Evolutionary conservation across 140 eudicot species (phyloP), one percentile per base, ranked within the genome.

Genomic region (Cichorium intybus): DNA sequence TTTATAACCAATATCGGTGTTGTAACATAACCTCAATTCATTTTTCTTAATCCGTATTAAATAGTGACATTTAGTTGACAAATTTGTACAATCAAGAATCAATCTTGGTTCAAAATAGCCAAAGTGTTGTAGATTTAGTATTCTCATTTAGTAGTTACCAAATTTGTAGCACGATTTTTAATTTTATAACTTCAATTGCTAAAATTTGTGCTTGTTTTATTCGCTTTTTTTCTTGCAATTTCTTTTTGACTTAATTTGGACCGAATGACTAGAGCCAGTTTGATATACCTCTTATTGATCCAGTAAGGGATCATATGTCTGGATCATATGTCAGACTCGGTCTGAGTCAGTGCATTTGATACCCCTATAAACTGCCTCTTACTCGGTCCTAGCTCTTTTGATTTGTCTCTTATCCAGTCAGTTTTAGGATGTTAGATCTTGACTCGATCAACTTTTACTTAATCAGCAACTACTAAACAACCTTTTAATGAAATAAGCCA

Each of bases 111-210:
- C 24, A 53, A 66, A 66, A 23, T 59, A 60, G 51, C 62, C 65
- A 59, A 56, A 51, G 54, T 68, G 64, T 73, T 79, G 69, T 74
- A 68, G 71, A 65, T 55, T 29, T 72, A 65, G 62, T 46, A 60
- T 76, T 50, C 46, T 4, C 57, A 52, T 80, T 37, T 53, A 46
- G 56, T 27, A 62, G 51, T 59, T 52, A 56, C 50, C 24, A 68
- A 60, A 41, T 34, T 41, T 69, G 57, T 70, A 63, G 64, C 43
- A 49, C 60, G n/a, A 12, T 63, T 70, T 53, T 47, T 45, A 63
- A 0, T 70, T 68, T 34, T 53, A 18, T 45, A 26, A 63, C 59
- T 23, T 29, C 50, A 45, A 22, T 64, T 43, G 28, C 55, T 55
- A 33, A 64, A 29, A 7, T 15, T 29, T 54, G 52, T 53, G 34